These are phyloP conservation scores for Lantana camara DNA, from an alignment of 257 asterid species.

Conservation along the genomic window DNA sequence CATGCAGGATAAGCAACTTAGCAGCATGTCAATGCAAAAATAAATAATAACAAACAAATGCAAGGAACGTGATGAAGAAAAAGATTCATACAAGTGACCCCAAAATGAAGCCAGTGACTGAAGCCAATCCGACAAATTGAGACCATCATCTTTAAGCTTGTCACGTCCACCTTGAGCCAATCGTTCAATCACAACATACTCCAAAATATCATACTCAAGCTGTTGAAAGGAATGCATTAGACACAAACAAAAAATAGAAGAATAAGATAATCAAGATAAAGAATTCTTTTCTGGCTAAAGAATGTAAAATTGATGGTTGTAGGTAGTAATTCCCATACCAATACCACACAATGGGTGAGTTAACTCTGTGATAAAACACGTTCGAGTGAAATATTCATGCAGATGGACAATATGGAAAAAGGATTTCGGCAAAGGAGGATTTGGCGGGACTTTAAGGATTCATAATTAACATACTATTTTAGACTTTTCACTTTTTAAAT, in stretches of 20 bases:
- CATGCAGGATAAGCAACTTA: constrained; percentile 28
- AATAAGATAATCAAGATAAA: background rate
- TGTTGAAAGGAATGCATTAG: constrained; percentile 41
- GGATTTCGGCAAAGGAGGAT: background rate
- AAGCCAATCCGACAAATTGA: constrained; percentile 98
- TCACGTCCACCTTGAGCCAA: constrained; percentile 98
- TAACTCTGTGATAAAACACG: background rate
- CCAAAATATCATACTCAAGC: constrained; percentile 98
- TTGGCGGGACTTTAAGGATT: background rate
- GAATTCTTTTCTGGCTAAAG: background rate
- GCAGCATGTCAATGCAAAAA: constrained; percentile 20
- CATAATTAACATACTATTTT: background rate
- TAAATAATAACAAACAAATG: constrained; percentile 25
- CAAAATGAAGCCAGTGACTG: constrained; percentile 99
- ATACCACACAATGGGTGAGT: too few relatives aligned
- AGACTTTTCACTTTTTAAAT: constrained; percentile 2
- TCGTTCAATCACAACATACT: constrained; percentile 97
- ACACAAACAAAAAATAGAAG: constrained; percentile 8
- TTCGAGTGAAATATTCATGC: background rate
- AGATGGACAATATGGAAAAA: background rate
- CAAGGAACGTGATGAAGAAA: constrained; percentile 33
- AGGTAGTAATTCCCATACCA: too few relatives aligned
- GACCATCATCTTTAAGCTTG: constrained; percentile 98
- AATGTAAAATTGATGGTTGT: background rate
- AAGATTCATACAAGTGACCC: constrained; percentile 95